Conservation (phyloP, 805 yeast genomes). For the Cyberlindnera meyerae region DNA sequence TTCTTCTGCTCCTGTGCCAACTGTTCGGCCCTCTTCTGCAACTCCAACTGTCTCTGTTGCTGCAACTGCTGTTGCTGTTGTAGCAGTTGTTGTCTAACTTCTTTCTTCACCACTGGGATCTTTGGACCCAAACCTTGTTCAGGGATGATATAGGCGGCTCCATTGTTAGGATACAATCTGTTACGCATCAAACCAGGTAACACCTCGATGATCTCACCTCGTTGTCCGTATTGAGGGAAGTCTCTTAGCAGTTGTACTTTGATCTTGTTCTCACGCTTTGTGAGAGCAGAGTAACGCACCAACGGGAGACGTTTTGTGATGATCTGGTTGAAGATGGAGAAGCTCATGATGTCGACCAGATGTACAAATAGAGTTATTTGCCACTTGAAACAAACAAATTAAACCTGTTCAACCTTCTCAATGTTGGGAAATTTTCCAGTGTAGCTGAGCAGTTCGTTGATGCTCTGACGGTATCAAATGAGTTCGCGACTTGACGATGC, state of each 20-base stretch:
- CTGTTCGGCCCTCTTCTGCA: constrained; percentile 3
- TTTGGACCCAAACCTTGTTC: constrained; percentile 21
- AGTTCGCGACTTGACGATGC: too few species aligned
- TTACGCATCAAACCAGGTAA: constrained; percentile 82
- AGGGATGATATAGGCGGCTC: constrained; percentile 62
- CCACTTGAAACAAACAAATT: too few species aligned
- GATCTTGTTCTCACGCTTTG: constrained; percentile 51
- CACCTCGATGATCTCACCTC: constrained; percentile 72
- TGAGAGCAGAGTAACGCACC: constrained; percentile 41
- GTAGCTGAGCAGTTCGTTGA: too few species aligned
- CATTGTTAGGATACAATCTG: constrained; percentile 61
- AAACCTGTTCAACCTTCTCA: too few species aligned
- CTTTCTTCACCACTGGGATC: constrained; percentile 25
- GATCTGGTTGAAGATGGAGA: constrained; percentile 8
- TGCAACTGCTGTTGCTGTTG: constrained; percentile 7
- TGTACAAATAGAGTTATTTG: too few species aligned
- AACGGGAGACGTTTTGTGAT: constrained; percentile 23
- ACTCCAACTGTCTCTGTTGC: constrained; percentile 3
- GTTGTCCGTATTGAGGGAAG: constrained; percentile 55
- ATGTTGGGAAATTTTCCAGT: too few species aligned
- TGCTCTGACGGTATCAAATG: too few species aligned
- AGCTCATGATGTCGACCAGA: too few species aligned
- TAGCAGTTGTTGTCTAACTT: constrained; percentile 11
- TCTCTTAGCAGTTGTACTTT: constrained; percentile 73
- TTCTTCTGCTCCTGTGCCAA: constrained; percentile 2